Base-by-base conservation (phyloP, 139 green algal genomes). In the Desmodesmus armatus region DNA sequence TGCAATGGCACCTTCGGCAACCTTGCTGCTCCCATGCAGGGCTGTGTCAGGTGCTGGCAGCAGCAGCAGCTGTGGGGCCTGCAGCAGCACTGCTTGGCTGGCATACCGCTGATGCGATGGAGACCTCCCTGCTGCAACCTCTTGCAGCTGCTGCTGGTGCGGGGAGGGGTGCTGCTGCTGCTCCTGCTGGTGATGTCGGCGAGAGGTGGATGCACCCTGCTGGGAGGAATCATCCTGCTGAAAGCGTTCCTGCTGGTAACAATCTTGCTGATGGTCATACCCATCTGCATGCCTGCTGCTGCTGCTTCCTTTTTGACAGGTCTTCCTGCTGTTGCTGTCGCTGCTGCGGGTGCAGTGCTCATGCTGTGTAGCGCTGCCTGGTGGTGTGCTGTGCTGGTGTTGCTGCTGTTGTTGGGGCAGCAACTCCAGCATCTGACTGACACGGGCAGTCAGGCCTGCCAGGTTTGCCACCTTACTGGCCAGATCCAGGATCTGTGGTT, bases 21-120 rank as follows among this genome's bases (percentile, higher is more conserved):
- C n/a, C n/a, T n/a, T n/a, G n/a, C n/a, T n/a, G n/a, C n/a, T n/a
- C n/a, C n/a, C n/a, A n/a, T n/a, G n/a, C n/a, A n/a, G n/a, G n/a
- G n/a, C n/a, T n/a, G n/a, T n/a, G n/a, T n/a, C 3, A 5, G n/a
- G n/a, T 35, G 21, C 27, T 31, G 2, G 2, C 9, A 74, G 21
- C 74, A 5, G 31, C 2, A 81, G 3, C 55, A 82, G 76, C 76
- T 71, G 53, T 5, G 78, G 78, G 5, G 78, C 27, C 78, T 77
- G 62, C 78, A 84, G 62, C 78, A 77, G 66, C 21, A 77, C 78
- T 29, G 78, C 78, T 27, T 84, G 78, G n/a, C 78, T 84, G n/a
- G 78, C 78, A 43, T 77, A 84, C 0, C 78, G 62, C 43, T 84
- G 44, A n/a, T 84, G 78, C 5, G 62, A 47, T 23, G 67, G 49